Evolutionary conservation across 805 yeast species (phyloP).

Genomic region (Yarrowia sp.): DNA sequence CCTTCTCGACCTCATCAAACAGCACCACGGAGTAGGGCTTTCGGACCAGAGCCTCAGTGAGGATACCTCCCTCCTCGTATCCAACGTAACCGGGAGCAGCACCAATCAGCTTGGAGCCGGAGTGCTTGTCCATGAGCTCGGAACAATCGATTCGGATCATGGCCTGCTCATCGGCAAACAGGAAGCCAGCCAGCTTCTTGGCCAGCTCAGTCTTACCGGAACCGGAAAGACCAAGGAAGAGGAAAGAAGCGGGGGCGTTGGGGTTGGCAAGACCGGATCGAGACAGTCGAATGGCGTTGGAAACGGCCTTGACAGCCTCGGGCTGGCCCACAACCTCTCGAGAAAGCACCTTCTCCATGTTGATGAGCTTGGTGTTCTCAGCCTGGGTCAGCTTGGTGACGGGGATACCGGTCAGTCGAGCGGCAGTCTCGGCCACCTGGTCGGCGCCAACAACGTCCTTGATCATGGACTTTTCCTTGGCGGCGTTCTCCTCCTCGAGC

Average conservation of each 20-base stretch:
- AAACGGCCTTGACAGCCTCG: constrained; percentile 93
- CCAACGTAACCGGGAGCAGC: constrained; percentile 98
- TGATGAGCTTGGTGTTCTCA: constrained; percentile 87
- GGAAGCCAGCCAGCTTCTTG: constrained; percentile 91
- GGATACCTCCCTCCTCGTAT: constrained; percentile 94
- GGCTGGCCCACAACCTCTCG: constrained; percentile 89
- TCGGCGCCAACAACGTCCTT: constrained; percentile 90
- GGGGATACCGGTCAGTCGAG: constrained; percentile 94
- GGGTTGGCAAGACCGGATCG: constrained; percentile 97
- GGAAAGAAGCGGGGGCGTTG: constrained; percentile 90
- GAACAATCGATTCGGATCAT: constrained; percentile 98
- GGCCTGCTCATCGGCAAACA: constrained; percentile 93
- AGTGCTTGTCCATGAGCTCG: constrained; percentile 91
- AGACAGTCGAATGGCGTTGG: constrained; percentile 88
- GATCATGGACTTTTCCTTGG: constrained; percentile 61
- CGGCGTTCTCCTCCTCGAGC: constrained; percentile 74
- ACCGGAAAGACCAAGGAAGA: constrained; percentile 93
- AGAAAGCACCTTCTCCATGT: constrained; percentile 86
- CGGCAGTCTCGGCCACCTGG: constrained; percentile 94
- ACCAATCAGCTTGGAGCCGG: constrained; percentile 91
- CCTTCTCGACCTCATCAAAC: constrained; percentile 97
- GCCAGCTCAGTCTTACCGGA: constrained; percentile 98
- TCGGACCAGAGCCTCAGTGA: constrained; percentile 86
- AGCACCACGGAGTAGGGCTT: constrained; percentile 94
- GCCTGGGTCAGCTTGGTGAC: constrained; percentile 89